Evolutionary conservation across 805 yeast genomes (phyloP).

Genomic region (Candida caryicola): DNA sequence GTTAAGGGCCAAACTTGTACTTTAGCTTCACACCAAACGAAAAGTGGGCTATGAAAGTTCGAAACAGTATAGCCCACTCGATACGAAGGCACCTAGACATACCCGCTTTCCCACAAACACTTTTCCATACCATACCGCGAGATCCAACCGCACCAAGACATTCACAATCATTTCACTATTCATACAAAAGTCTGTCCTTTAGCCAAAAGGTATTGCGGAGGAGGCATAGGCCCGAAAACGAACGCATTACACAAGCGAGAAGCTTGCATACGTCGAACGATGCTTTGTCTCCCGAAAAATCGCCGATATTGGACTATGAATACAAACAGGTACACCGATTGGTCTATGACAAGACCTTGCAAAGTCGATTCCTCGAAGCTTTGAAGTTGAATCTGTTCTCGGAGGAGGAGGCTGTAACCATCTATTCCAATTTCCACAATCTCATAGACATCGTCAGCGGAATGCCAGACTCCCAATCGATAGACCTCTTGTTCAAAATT

Average conservation of each 20-base stretch:
- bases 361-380: slow-evolving; percentile 13
- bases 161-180: too few species aligned
- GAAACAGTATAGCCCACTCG: neutral
- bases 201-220: too few species aligned
- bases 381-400: slow-evolving; percentile 8
- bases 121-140: too few species aligned
- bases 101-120: too few species aligned
- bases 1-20: too few species aligned
- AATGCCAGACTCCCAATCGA: slow-evolving; percentile 13
- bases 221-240: too few species aligned
- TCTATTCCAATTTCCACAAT: slow-evolving; percentile 17
- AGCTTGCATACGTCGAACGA: too few species aligned
- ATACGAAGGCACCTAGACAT: neutral
- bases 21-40: slow-evolving; percentile 2
- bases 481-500: slow-evolving; percentile 18
- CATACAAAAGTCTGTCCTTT: too few species aligned
- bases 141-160: too few species aligned
- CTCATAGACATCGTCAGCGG: slow-evolving; percentile 24
- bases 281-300: slow-evolving; percentile 1
- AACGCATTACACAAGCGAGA: too few species aligned
- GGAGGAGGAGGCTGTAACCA: slow-evolving; percentile 11
- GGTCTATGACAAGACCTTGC: slow-evolving; percentile 6
- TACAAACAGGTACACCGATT: slow-evolving; percentile 8
- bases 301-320: slow-evolving; percentile 7
- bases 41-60: neutral